phyloP scores from a whole-genome alignment of 306 rosid genomes.

The Rosa lucieae region DNA sequence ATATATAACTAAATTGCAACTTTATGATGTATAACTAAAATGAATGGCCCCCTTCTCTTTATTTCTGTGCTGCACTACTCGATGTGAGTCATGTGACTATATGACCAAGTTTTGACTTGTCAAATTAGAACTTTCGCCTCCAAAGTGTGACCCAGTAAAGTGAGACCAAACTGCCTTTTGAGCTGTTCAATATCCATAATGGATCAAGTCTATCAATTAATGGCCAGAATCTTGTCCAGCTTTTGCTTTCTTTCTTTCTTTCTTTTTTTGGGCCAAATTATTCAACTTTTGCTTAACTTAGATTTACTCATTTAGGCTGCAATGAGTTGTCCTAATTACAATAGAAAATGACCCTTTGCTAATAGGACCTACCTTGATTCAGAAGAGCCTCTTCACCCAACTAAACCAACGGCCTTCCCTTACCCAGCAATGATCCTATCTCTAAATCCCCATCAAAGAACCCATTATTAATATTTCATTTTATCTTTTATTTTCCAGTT shows the following conservation, averaged over 20 bases:
- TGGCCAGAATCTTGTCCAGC: slow-evolving; percentile 22
- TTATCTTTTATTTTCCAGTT: background rate
- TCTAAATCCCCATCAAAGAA: background rate
- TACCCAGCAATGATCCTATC: background rate
- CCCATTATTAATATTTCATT: background rate
- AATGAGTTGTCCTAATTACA: slow-evolving; percentile 27
- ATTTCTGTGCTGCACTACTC: slow-evolving; percentile 10
- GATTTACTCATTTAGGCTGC: slow-evolving; percentile 12
- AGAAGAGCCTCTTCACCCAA: background rate
- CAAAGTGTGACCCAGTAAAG: slow-evolving; percentile 30
- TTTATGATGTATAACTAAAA: background rate
- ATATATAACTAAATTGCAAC: background rate
- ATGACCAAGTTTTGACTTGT: slow-evolving; percentile 23
- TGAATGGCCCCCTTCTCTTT: slow-evolving; percentile 1
- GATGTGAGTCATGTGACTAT: background rate
- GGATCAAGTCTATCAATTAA: background rate
- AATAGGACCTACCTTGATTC: background rate
- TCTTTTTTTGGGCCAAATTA: background rate
- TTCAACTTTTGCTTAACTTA: slow-evolving; percentile 12
- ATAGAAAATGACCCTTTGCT: slow-evolving; percentile 5
- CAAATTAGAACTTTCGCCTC: slow-evolving; percentile 20
- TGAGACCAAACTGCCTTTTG: slow-evolving; percentile 34
- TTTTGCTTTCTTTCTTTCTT: background rate
- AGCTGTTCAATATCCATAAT: slow-evolving; percentile 35
- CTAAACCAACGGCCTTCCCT: background rate